A percentile compares a stretch with the other conserved stretches of the same genome.
Evolutionary conservation across 2,329 filamentous ascomycete species (phyloP).

Genomic region (Fusarium camptoceras): DNA sequence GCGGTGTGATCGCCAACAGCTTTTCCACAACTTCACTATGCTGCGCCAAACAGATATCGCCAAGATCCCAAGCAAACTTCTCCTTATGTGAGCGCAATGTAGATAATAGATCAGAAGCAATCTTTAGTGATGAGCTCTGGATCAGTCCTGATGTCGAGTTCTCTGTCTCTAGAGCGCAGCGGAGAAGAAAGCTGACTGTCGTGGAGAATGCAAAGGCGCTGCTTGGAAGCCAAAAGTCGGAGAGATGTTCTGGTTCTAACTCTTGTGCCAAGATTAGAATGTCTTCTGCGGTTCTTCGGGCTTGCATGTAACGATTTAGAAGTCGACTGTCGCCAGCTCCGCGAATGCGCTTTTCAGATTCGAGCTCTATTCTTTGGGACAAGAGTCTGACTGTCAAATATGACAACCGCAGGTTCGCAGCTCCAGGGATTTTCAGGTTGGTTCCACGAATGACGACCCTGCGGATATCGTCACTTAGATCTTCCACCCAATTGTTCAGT

Average conservation of each 20-base stretch:
- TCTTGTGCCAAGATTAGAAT: slow-evolving; percentile 62
- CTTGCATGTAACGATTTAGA: slow-evolving; percentile 54
- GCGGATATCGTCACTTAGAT: slow-evolving; percentile 53
- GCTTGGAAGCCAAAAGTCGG: slow-evolving; percentile 63
- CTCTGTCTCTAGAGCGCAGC: slow-evolving; percentile 60
- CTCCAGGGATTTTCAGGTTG: slow-evolving; percentile 56
- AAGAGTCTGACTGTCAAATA: slow-evolving; percentile 63
- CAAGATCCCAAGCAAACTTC: slow-evolving; percentile 61
- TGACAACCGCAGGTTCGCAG: slow-evolving; percentile 63
- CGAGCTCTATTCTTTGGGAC: slow-evolving; percentile 60
- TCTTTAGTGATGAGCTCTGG: slow-evolving; percentile 55
- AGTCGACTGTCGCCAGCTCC: slow-evolving; percentile 39
- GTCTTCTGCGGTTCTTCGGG: slow-evolving; percentile 60
- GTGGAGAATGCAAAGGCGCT: slow-evolving; percentile 61
- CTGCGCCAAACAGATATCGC: slow-evolving; percentile 61
- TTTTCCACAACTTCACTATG: slow-evolving; percentile 62
- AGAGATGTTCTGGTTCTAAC: slow-evolving; percentile 56
- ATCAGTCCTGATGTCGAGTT: slow-evolving; percentile 51
- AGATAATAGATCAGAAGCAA: slow-evolving; percentile 57
- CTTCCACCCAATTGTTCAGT: slow-evolving; percentile 59
- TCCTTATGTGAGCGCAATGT: slow-evolving; percentile 55
- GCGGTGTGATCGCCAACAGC: slow-evolving; percentile 49
- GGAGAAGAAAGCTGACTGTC: slow-evolving; percentile 62
- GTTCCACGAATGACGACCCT: slow-evolving; percentile 57
- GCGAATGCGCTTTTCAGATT: slow-evolving; percentile 51